Base-by-base conservation (phyloP, 2,329 filamentous ascomycete species). In the Trichoderma polysporum region DNA sequence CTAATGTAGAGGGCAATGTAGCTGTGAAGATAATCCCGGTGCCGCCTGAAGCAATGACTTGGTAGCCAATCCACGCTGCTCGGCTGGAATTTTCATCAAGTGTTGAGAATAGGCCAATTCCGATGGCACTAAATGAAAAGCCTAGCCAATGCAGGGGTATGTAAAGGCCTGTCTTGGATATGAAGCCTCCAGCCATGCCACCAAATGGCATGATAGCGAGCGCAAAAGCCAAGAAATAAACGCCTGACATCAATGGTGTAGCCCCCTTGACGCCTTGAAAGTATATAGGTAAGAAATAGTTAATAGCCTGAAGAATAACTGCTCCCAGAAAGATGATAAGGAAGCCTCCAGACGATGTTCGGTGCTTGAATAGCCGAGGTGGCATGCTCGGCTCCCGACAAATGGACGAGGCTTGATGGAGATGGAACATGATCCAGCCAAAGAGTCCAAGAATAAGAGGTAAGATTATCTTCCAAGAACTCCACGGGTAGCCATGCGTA, bases 201-300 rank as follows among this genome's bases (percentile, higher is more conserved):
- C 73, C 70, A 0, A 73, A 72, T 2, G 78, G 72, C 5, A 72
- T 70, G 8, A 75, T 71, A 0, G 74, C 66, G 0, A 75, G 69
- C 17, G 80, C 72, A 0, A 71, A 71, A 53, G 75, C 70, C 65
- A 81, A 73, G 4, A 79, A 41, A 31, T 75, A 66, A 22, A 80
- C 70, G 0, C 76, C 80, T 0, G 79, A 73, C 57, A 49, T 61
- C 0, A 71, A 69, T 0, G 83, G 76, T 0, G 74, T 71, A 4
- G 75, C 72, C 2, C 70, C 70, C 0, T 76, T 73, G 0, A 84
- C 79, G 2, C 74, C 77, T 61, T 85, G 82, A 68, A 84, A 85
- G 71, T 84, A 85, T 10, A 85, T 72, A 0, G 83, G 81, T 0
- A 83, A 69, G 67, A 83, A 83, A 71, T 78, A 81, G 22, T 56